These are phyloP conservation scores for Ceratocystis harringtonii DNA, from an alignment of 2,329 filamentous ascomycete genomes.

Conservation along the genomic window DNA sequence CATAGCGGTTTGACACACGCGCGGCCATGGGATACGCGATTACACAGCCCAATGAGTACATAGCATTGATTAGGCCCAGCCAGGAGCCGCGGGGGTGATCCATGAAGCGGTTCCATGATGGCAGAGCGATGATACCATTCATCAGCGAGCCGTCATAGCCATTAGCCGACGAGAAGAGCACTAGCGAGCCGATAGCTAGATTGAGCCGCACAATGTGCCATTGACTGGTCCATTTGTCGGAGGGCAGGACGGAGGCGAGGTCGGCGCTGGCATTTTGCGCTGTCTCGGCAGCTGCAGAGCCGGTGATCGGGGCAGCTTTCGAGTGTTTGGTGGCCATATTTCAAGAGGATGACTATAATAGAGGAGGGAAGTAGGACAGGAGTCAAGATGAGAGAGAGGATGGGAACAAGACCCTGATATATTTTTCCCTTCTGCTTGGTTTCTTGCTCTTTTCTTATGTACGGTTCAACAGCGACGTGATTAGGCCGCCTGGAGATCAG, in stretches of 20 bases:
- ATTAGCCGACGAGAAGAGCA: slow-evolving; percentile 37
- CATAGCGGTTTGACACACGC: slow-evolving; percentile 32
- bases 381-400: background rate
- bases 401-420: background rate
- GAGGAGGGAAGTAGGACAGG: background rate
- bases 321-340: background rate
- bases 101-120: slow-evolving; percentile 22
- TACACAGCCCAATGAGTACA: slow-evolving; percentile 38
- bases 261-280: slow-evolving; percentile 36
- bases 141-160: slow-evolving; percentile 38
- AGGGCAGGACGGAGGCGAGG: slow-evolving; percentile 61
- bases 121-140: slow-evolving; percentile 33
- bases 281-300: background rate
- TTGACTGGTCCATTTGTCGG: slow-evolving; percentile 58
- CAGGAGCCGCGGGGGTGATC: slow-evolving; percentile 27
- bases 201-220: slow-evolving; percentile 70
- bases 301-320: background rate
- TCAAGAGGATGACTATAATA: background rate
- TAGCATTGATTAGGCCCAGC: slow-evolving; percentile 35
- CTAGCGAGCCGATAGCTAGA: slow-evolving; percentile 36
- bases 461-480: background rate
- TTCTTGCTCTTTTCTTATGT: background rate
- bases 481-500: background rate
- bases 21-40: slow-evolving; percentile 33
- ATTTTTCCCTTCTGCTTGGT: background rate